Conservation (phyloP, 768 basidiomycete genomes). For the Vararia minispora region DNA sequence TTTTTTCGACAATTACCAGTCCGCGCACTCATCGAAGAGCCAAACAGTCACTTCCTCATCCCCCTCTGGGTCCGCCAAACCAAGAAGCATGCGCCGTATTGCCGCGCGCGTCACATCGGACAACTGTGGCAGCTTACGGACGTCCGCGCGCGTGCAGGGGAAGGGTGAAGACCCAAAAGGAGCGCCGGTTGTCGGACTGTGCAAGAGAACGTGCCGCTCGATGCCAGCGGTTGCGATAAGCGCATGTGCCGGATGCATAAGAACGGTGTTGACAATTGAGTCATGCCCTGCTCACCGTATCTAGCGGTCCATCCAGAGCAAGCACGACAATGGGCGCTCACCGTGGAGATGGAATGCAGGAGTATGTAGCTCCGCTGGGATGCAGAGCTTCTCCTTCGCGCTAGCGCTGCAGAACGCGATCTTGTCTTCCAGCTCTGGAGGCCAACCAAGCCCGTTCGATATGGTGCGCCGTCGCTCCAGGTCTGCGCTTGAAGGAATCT, state of each 20-base stretch:
- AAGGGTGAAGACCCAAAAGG: constrained; percentile 39
- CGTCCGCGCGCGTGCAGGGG: constrained; percentile 31
- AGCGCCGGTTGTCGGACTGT: constrained; percentile 47
- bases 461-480: constrained; percentile 35
- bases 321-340: constrained; percentile 14
- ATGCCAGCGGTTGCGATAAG: constrained; percentile 63
- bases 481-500: constrained; percentile 39
- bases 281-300: constrained; percentile 40
- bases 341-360: constrained; percentile 54
- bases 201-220: constrained; percentile 57
- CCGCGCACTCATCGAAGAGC: no score
- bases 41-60: no score
- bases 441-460: constrained; percentile 38
- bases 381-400: constrained; percentile 28
- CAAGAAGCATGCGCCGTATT: no score
- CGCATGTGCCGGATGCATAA: constrained; percentile 63
- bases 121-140: constrained; percentile 38
- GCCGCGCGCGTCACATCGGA: no score
- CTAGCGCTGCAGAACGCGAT: constrained; percentile 21
- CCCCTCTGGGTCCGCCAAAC: no score
- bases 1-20: no score
- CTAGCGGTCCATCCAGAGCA: background rate
- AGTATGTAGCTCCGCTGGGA: constrained; percentile 53
- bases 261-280: constrained; percentile 65
- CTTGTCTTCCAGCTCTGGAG: constrained; percentile 19